These are phyloP conservation scores for Kodamaea alishanica DNA, from an alignment of 1,139 yeast genomes.

Conservation along the genomic window DNA sequence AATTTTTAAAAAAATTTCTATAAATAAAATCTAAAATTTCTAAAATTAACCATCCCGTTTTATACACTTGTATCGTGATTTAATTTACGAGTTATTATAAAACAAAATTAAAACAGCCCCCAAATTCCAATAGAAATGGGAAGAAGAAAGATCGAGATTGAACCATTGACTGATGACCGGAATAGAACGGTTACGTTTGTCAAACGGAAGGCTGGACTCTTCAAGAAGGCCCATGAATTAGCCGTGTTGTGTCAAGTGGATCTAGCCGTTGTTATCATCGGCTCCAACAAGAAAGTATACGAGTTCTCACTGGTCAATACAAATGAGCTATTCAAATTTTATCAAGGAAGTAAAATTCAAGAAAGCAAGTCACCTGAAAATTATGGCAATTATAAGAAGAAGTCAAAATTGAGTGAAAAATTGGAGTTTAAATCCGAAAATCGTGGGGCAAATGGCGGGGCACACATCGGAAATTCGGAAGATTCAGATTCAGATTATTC, in stretches of 20 bases:
- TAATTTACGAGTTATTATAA: too few relatives aligned
- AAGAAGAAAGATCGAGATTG: slow-evolving; percentile 91
- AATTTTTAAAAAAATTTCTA: too few relatives aligned
- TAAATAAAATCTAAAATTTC: too few relatives aligned
- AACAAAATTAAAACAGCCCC: too few relatives aligned
- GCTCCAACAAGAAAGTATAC: slow-evolving; percentile 75
- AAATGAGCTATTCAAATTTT: slow-evolving; percentile 55
- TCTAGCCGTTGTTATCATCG: slow-evolving; percentile 83
- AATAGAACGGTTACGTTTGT: slow-evolving; percentile 87
- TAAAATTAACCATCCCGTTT: too few relatives aligned
- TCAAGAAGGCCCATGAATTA: slow-evolving; percentile 93
- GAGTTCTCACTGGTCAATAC: slow-evolving; percentile 78
- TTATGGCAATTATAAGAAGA: slow-evolving; percentile 46
- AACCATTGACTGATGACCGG: slow-evolving; percentile 87
- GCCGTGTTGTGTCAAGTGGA: slow-evolving; percentile 92
- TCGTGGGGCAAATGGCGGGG: too few relatives aligned
- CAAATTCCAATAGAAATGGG: slow-evolving; percentile 72
- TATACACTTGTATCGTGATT: too few relatives aligned
- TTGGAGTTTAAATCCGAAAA: too few relatives aligned
- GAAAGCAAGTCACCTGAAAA: slow-evolving; percentile 61
- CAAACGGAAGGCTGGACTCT: slow-evolving; percentile 90
- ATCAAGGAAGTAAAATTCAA: slow-evolving; percentile 43
- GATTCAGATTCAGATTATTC: slow-evolving; percentile 30
- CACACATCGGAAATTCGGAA: slow-evolving; percentile 20
- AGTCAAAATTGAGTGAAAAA: slow-evolving; percentile 14